Evolutionary conservation across 495 filamentous ascomycete genomes (phyloP), one percentile per base, ranked within the genome.

Genomic region (Podospora didyma): DNA sequence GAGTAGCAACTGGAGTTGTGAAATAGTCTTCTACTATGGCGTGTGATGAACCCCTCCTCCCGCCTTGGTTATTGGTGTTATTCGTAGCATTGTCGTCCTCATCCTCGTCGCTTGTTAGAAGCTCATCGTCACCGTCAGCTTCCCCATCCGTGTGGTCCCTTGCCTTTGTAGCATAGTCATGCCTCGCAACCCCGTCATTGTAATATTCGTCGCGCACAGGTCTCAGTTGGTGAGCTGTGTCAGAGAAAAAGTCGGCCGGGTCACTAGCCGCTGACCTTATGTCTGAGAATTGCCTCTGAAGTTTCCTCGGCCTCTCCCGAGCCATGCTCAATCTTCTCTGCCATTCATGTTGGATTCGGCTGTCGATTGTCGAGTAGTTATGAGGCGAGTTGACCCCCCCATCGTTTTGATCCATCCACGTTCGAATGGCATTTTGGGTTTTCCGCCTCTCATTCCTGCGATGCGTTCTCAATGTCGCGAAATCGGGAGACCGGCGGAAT

Each of bases 41-140:
- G 23, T 69, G 45, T 23, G 62, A 39, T 46, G 56, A 41, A 22
- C 58, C 28, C 14, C 17, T 46, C 2, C 31, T 41, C 14, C 49
- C 54, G 5, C 58, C 64, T 12, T 58, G 41, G 49, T 58, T 66
- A 50, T 63, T 72, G 28, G 73, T 66, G 51, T 58, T 66, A 51
- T 63, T 72, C 24, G 73, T 66, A 19, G 67, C 57, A 48, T 65
- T 60, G 24, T 76, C 74, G 31, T 80, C 79, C 35, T 83, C 79
- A 20, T 81, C 75, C 46, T 86, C 85, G 35, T 86, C 83, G 41
- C 88, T 87, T 0, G 89, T 92, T n/a, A 90, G 80, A n/a, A 90
- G 77, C 69, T 96, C 91, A 60, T 96, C 90, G 61, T 96, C 91
- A 3, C 89, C 91, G 70, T 96, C 90, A 34, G 81, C 90, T 61